These are phyloP conservation scores for Verbascum thapsus DNA, from an alignment of 257 asterid species.

Conservation along the genomic window DNA sequence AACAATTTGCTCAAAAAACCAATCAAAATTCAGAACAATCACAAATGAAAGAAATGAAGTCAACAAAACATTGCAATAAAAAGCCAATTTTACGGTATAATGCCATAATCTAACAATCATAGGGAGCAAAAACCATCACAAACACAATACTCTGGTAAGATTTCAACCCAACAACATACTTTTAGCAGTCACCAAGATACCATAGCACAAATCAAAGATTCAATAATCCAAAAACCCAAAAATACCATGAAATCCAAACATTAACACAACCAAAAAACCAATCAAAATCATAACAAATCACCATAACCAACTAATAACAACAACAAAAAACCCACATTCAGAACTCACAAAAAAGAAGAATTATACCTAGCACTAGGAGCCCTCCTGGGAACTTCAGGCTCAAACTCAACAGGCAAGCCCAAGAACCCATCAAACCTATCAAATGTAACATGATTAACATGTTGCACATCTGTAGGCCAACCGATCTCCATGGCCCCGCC, in stretches of 20 bases:
- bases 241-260: slow-evolving; percentile 14
- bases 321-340: background rate
- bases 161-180: too few species aligned
- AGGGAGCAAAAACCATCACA: too few species aligned
- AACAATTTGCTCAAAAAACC: slow-evolving; percentile 16
- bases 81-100: too few species aligned
- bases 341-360: slow-evolving; percentile 19
- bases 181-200: slow-evolving; percentile 8
- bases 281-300: too few species aligned
- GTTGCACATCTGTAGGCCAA: slow-evolving; percentile 97
- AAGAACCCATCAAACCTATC: slow-evolving; percentile 96
- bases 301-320: background rate
- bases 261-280: too few species aligned
- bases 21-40: too few species aligned
- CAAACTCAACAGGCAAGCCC: slow-evolving; percentile 98
- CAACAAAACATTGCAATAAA: slow-evolving; percentile 11
- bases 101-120: too few species aligned
- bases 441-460: slow-evolving; percentile 93
- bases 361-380: slow-evolving; percentile 97
- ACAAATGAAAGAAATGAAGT: background rate
- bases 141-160: too few species aligned
- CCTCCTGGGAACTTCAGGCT: slow-evolving; percentile 91
- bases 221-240: slow-evolving; percentile 16
- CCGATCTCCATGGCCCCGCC: slow-evolving; percentile 84
- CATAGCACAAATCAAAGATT: slow-evolving; percentile 5